phyloP scores from a whole-genome alignment of 2,329 filamentous ascomycete genomes.

The Ophiosphaerella herpotricha region DNA sequence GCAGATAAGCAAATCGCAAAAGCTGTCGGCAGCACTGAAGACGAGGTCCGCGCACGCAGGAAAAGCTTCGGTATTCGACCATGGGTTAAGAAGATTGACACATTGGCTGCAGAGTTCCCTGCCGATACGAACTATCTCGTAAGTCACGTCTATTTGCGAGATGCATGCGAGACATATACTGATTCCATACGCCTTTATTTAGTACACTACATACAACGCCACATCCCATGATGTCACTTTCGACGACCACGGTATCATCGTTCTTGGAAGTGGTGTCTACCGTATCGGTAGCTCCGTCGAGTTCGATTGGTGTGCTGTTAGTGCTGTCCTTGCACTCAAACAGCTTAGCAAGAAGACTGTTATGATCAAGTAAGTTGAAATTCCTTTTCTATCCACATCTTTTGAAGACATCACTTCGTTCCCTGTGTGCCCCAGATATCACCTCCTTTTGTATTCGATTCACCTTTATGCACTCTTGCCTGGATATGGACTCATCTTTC shows the following conservation, averaged over 20 bases:
- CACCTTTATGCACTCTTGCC: no score
- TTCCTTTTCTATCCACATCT: neutral
- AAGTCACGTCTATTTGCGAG: neutral
- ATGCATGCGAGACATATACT: no score
- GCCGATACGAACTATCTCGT: slow-evolving; percentile 76
- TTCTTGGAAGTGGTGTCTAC: slow-evolving; percentile 95
- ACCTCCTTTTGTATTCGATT: neutral
- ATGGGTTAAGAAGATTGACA: slow-evolving; percentile 99
- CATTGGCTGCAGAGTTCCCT: slow-evolving; percentile 77
- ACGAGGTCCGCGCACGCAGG: slow-evolving; percentile 83
- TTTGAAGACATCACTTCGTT: neutral
- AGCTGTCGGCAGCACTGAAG: slow-evolving; percentile 83
- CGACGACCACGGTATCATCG: slow-evolving; percentile 85
- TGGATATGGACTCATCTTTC: no score
- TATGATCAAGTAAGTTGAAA: slow-evolving; percentile 79
- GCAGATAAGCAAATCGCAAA: slow-evolving; percentile 93
- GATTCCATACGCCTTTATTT: no score
- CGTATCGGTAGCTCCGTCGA: slow-evolving; percentile 97
- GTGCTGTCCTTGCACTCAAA: slow-evolving; percentile 80
- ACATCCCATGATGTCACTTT: slow-evolving; percentile 92
- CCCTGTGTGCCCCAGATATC: neutral
- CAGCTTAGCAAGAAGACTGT: slow-evolving; percentile 94
- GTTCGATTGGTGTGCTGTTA: slow-evolving; percentile 98
- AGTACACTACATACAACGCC: slow-evolving; percentile 93
- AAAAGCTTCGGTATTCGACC: slow-evolving; percentile 87